Conservation (phyloP, 2,329 filamentous ascomycete genomes). For the Fusarium domesticum region DNA sequence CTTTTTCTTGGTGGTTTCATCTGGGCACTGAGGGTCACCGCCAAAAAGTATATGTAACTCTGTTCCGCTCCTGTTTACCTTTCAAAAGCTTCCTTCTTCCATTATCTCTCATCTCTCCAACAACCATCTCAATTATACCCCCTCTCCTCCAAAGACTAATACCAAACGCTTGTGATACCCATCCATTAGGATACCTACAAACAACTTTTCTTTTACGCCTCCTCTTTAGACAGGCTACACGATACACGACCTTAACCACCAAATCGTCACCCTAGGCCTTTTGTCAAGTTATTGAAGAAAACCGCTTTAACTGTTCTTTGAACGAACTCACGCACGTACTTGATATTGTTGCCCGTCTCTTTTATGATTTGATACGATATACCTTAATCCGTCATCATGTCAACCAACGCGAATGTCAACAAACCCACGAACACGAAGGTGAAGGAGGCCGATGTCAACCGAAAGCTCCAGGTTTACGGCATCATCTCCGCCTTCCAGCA, state of each 20-base stretch:
- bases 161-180: conserved; percentile 32
- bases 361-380: conserved; percentile 17
- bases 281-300: no score
- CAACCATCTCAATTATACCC: conserved; percentile 17
- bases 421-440: conserved; percentile 67
- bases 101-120: conserved; percentile 16
- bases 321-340: conserved; percentile 2
- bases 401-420: conserved; percentile 57
- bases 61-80: conserved; percentile 9
- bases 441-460: conserved; percentile 85
- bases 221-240: conserved; percentile 4
- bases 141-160: conserved; percentile 16
- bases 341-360: conserved; percentile 1
- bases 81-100: conserved; percentile 2
- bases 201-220: conserved; percentile 11
- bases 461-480: conserved; percentile 92
- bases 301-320: conserved; percentile 2
- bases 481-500: conserved; percentile 81
- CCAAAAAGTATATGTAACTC: conserved; percentile 29
- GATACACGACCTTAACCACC: conserved; percentile 4
- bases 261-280: not conserved
- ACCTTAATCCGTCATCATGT: conserved; percentile 31
- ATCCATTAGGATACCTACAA: conserved; percentile 21
- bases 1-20: not conserved
- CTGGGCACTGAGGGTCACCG: conserved; percentile 1